A percentile compares a stretch with the other conserved stretches of the same genome.
Evolutionary conservation across 306 rosid species (phyloP).

Genomic region (Comarum palustre): DNA sequence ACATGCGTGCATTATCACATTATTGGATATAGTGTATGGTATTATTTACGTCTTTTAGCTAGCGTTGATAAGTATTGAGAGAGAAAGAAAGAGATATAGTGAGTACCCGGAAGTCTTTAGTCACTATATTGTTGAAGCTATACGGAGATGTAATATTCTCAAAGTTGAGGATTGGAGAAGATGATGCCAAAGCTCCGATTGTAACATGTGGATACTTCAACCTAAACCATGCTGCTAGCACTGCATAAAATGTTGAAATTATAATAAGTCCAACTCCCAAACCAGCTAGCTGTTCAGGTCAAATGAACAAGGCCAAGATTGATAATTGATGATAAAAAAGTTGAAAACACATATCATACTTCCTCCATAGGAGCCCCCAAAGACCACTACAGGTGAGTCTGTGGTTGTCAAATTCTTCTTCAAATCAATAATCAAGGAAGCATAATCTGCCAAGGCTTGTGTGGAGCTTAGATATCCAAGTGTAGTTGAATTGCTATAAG

Average conservation of each 20-base stretch:
- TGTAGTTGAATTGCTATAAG: conserved; percentile 46
- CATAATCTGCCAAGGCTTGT: conserved; percentile 88
- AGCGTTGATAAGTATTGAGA: background rate
- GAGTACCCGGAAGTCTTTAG: conserved; percentile 68
- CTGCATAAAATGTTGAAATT: conserved; percentile 23
- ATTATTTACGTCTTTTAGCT: too few species aligned
- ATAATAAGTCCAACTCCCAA: too few species aligned
- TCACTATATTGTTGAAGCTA: conserved; percentile 42
- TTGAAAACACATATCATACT: conserved; percentile 39
- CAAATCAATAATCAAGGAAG: conserved; percentile 58
- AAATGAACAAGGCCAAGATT: too few species aligned
- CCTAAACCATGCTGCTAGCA: conserved; percentile 89
- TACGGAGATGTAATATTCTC: conserved; percentile 56
- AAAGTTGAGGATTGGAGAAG: conserved; percentile 78
- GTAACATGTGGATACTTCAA: conserved; percentile 77
- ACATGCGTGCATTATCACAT: background rate
- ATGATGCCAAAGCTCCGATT: conserved; percentile 82
- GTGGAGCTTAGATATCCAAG: conserved; percentile 73
- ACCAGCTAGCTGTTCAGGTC: too few species aligned
- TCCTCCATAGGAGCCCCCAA: conserved; percentile 97
- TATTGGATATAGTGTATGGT: background rate
- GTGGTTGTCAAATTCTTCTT: conserved; percentile 58
- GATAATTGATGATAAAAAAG: too few species aligned
- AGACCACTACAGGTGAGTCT: conserved; percentile 74
- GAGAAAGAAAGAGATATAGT: conserved; percentile 2